Evolutionary conservation across 2,329 filamentous ascomycete species (phyloP).

Genomic region (Dactylellina cionopaga): DNA sequence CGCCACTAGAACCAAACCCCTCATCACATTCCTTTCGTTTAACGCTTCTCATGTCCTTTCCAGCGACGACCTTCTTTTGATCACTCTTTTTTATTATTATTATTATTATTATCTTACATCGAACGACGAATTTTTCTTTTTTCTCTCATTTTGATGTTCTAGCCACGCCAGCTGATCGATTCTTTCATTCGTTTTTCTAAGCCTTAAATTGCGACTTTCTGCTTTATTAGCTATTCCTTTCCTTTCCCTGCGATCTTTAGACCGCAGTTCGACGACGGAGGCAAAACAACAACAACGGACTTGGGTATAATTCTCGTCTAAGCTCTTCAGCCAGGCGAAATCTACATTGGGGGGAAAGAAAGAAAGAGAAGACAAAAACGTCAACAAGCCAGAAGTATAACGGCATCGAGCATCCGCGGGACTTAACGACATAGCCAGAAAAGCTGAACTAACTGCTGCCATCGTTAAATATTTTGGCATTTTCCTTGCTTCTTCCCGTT

Average conservation of each 20-base stretch:
- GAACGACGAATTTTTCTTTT: slow-evolving; percentile 45
- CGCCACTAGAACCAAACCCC: slow-evolving; percentile 46
- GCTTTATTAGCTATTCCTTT: not conserved
- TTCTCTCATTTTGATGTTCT: slow-evolving; percentile 48
- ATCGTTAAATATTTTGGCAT: slow-evolving; percentile 12
- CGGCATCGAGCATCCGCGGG: slow-evolving; percentile 33
- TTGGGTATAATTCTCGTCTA: slow-evolving; percentile 46
- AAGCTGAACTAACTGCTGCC: slow-evolving; percentile 20
- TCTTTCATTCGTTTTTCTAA: slow-evolving; percentile 21
- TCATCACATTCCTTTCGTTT: slow-evolving; percentile 50
- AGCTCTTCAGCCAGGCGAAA: slow-evolving; percentile 41
- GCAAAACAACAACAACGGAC: slow-evolving; percentile 13
- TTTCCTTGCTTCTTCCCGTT: not conserved
- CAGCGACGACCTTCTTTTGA: slow-evolving; percentile 47
- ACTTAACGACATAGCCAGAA: slow-evolving; percentile 11
- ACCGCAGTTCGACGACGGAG: slow-evolving; percentile 12
- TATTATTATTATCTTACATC: too few species aligned
- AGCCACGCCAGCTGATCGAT: slow-evolving; percentile 45
- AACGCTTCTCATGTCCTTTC: slow-evolving; percentile 45
- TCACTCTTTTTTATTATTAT: slow-evolving; percentile 26
- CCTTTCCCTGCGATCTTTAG: slow-evolving; percentile 1
- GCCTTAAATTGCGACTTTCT: not conserved
- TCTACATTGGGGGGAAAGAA: slow-evolving; percentile 31
- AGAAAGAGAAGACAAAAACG: slow-evolving; percentile 14
- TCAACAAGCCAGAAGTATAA: not conserved